Conservation (phyloP, 345 rosid species). For the Salix udensis region DNA sequence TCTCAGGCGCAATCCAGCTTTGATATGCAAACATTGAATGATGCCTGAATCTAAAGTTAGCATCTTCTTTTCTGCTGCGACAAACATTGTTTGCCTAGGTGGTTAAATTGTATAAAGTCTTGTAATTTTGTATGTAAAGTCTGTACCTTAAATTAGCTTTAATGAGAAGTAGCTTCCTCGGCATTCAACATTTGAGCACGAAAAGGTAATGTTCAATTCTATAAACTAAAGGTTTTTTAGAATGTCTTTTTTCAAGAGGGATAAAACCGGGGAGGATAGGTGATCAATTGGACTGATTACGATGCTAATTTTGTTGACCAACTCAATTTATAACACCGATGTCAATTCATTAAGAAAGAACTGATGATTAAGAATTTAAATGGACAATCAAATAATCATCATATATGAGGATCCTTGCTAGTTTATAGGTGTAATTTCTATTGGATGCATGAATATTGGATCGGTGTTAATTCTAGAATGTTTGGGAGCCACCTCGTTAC, state of each 20-base stretch:
- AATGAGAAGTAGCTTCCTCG: conserved; percentile 36
- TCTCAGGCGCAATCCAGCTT: conserved; percentile 35
- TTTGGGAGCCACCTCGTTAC: no score
- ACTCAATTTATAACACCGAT: no score
- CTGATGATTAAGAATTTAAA: no score
- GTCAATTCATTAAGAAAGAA: no score
- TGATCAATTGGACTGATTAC: no score
- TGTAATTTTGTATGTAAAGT: conserved; percentile 47
- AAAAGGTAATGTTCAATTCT: not conserved
- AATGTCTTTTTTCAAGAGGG: not conserved
- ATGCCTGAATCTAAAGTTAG: not conserved
- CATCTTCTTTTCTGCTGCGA: not conserved
- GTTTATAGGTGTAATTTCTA: no score
- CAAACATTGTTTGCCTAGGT: conserved; percentile 13
- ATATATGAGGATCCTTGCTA: no score
- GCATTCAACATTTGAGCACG: not conserved
- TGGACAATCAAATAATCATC: no score
- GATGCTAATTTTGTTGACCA: no score
- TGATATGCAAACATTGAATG: not conserved
- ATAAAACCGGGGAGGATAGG: not conserved
- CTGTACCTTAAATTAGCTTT: conserved; percentile 32
- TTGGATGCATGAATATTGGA: no score
- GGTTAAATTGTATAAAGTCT: conserved; percentile 32
- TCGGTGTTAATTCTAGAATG: no score
- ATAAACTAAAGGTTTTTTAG: no score